Evolutionary conservation across 2,329 filamentous ascomycete genomes (phyloP).

Genomic region (Aspergillus sp.): DNA sequence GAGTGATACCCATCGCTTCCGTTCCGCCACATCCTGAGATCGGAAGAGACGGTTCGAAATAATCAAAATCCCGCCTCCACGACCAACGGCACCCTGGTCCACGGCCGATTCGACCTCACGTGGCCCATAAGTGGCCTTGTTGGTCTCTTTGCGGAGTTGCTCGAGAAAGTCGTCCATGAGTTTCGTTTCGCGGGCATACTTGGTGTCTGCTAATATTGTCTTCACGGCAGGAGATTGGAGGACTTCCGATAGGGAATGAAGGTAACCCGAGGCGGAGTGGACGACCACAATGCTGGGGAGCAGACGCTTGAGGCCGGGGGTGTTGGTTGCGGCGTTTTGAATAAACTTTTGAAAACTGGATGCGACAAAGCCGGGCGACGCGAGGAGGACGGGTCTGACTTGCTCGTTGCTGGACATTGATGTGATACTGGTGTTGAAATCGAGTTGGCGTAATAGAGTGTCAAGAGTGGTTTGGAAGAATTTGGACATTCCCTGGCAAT

Average conservation of each 20-base stretch:
- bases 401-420: constrained; percentile 29
- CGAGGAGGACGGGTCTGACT: constrained; percentile 62
- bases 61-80: constrained; percentile 74
- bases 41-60: constrained; percentile 85
- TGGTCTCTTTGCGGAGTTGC: constrained; percentile 72
- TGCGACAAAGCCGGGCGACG: constrained; percentile 82
- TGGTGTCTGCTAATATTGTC: constrained; percentile 71
- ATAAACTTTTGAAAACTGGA: constrained; percentile 70
- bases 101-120: constrained; percentile 75
- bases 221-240: constrained; percentile 73
- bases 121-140: constrained; percentile 82
- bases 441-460: constrained; percentile 68
- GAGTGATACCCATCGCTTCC: constrained; percentile 72
- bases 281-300: constrained; percentile 58
- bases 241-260: constrained; percentile 81
- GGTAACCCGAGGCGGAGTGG: constrained; percentile 74
- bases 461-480: constrained; percentile 74
- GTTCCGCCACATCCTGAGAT: constrained; percentile 65
- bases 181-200: constrained; percentile 74
- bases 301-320: constrained; percentile 57
- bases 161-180: constrained; percentile 79
- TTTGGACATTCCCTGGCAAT: constrained; percentile 53
- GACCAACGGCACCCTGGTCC: constrained; percentile 76
- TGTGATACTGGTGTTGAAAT: constrained; percentile 49
- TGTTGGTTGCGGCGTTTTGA: constrained; percentile 51